Percentiles rank a stretch among this genome's conserved stretches.
These are phyloP conservation scores for Tetraselmis striata DNA, from an alignment of 139 green algal species.

Conservation along the genomic window DNA sequence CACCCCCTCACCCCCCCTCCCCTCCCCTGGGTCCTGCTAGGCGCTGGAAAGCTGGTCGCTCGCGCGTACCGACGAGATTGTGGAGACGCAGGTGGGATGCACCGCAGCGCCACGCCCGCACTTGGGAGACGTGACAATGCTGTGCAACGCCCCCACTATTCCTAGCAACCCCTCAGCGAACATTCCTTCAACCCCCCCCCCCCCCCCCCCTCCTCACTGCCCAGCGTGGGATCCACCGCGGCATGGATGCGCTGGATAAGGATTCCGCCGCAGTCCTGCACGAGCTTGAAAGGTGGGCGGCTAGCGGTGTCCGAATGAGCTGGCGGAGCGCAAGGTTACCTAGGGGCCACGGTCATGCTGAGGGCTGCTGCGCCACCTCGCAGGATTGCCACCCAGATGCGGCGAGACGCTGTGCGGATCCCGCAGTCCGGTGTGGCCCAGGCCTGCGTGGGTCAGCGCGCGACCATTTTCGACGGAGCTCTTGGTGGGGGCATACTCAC, in stretches of 20 bases:
- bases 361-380: background rate
- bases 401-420: background rate
- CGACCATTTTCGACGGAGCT: no score
- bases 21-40: no score
- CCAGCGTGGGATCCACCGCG: background rate
- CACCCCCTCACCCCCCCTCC: no score
- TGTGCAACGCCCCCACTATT: background rate
- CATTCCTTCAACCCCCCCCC: no score
- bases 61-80: background rate
- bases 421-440: no score
- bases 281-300: background rate
- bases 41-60: background rate
- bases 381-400: background rate
- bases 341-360: background rate
- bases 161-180: no score
- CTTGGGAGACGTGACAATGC: background rate
- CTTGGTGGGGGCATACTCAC: no score
- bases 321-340: background rate
- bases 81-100: background rate
- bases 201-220: background rate
- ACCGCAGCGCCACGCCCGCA: background rate
- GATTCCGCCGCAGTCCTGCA: background rate
- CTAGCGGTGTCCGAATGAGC: background rate
- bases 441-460: no score
- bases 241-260: background rate